Evolutionary conservation across 352 stramenopile species (phyloP), one percentile per base, ranked within the genome.

Genomic region (Globisporangium splendens): DNA sequence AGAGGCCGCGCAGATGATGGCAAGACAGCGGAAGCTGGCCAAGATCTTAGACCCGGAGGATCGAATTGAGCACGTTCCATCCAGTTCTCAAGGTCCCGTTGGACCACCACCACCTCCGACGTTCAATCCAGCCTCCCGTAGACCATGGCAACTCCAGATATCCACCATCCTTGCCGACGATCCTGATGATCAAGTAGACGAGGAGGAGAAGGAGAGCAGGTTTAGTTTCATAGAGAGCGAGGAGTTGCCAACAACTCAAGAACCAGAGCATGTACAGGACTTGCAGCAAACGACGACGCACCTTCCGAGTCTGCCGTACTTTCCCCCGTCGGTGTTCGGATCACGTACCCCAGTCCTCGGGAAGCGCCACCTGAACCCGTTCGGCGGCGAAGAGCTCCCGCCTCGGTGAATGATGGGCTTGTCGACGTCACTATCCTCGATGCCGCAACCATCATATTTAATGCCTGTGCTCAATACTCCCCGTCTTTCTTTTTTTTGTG

Each of bases 141-240:
- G 35, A 8, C 58, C 58, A 7, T 64, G 58, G 58, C 50, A 64
- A 33, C 50, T 64, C 11, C 58, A 64, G 58, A 44, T 64, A 11
- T 39, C 58, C 0, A 46, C 15, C 44, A 51, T 59, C 15, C 50
- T 60, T 14, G 8, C 33, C 20, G 18, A 39, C 1, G 50, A 11
- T 15, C 20, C 33, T 22, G 51, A 57, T 14, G 38, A 57, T 22
- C 31, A 57, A 22, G 46, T 28, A 42, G 20, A 31, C 35, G 51
- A 57, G 11, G 38, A 43, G 38, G 11, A 13, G 38, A 43, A 43
- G 38, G 24, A 31, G 24, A 31, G 5, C 24, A 31, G 24, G 24
- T 31, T 31, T 31, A 31, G 2, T 31, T 31, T 31, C 24, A 5
- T 31, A 31, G 24, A 31, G 24, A 31, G 24, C 24, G 24, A 31